phyloP scores from a whole-genome alignment of 2,329 filamentous ascomycete genomes.

The Sarocladium strictum region DNA sequence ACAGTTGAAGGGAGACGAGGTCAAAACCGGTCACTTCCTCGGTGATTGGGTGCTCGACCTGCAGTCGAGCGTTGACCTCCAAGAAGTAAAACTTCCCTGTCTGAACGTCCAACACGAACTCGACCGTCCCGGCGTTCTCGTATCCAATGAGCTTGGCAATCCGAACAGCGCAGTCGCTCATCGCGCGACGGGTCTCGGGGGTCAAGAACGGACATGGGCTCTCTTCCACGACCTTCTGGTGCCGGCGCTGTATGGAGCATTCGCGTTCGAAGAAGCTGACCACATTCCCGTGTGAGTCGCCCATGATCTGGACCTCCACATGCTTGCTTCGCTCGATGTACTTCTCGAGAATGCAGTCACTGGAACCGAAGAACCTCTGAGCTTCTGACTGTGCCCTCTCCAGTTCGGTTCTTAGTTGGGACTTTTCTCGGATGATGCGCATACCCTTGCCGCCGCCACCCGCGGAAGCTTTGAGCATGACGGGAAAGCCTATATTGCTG shows the following conservation, averaged over 20 bases:
- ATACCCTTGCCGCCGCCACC: slow-evolving; percentile 38
- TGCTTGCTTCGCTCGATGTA: slow-evolving; percentile 32
- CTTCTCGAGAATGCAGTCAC: slow-evolving; percentile 30
- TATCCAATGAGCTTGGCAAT: slow-evolving; percentile 27
- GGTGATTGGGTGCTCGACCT: slow-evolving; percentile 42
- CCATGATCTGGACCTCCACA: slow-evolving; percentile 39
- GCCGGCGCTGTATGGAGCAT: slow-evolving; percentile 37
- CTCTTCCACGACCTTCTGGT: slow-evolving; percentile 42
- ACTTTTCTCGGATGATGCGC: slow-evolving; percentile 13
- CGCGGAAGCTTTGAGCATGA: slow-evolving; percentile 37
- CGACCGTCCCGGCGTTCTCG: slow-evolving; percentile 32
- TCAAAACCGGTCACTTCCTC: slow-evolving; percentile 26
- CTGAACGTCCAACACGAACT: slow-evolving; percentile 36
- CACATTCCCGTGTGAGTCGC: slow-evolving; percentile 31
- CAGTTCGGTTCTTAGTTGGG: slow-evolving; percentile 19
- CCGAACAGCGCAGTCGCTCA: slow-evolving; percentile 24
- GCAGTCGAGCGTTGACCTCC: slow-evolving; percentile 42
- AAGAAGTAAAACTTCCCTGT: slow-evolving; percentile 37
- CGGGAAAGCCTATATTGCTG: slow-evolving; percentile 23
- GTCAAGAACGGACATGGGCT: slow-evolving; percentile 14
- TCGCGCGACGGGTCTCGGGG: slow-evolving; percentile 20
- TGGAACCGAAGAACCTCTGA: slow-evolving; percentile 28
- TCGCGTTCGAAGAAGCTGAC: slow-evolving; percentile 35
- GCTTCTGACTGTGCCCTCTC: slow-evolving; percentile 24
- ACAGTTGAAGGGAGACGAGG: slow-evolving; percentile 29